Evolutionary conservation across 2,329 filamentous ascomycete species (phyloP).

Genomic region (Aschersonia sp.): DNA sequence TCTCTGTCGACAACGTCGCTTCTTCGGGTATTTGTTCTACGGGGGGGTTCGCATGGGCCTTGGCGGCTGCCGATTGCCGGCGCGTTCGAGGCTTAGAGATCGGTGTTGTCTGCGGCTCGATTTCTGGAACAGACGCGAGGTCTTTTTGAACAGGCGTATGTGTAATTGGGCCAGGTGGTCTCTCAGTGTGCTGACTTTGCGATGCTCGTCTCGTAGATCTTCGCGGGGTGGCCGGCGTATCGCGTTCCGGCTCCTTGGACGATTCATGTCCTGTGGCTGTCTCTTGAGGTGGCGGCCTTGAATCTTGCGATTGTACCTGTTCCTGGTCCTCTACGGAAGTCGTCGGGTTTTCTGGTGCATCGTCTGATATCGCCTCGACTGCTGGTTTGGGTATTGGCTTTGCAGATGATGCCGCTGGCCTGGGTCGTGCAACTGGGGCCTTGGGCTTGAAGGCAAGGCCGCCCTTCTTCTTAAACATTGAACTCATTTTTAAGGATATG

Average conservation of each 20-base stretch:
- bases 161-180: neutral
- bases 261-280: neutral
- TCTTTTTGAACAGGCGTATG: too few relatives aligned
- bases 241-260: neutral
- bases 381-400: conserved; percentile 2
- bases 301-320: too few relatives aligned
- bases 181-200: conserved; percentile 1
- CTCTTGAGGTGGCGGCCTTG: neutral
- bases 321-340: too few relatives aligned
- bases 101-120: neutral
- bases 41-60: conserved; percentile 1
- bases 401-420: conserved; percentile 3
- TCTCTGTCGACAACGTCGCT: neutral
- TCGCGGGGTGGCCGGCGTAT: neutral
- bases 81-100: neutral
- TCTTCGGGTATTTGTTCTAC: conserved; percentile 1
- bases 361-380: neutral
- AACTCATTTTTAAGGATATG: conserved; percentile 38
- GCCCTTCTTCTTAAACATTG: conserved; percentile 53
- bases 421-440: conserved; percentile 36
- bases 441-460: conserved; percentile 57
- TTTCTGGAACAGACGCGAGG: neutral
- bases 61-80: conserved; percentile 1
- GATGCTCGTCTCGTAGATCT: conserved; percentile 1
- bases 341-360: neutral